Evolutionary conservation across 1,284 basidiomycete species (phyloP), one percentile per base, ranked within the genome.

Genomic region (Ustilago esculenta): DNA sequence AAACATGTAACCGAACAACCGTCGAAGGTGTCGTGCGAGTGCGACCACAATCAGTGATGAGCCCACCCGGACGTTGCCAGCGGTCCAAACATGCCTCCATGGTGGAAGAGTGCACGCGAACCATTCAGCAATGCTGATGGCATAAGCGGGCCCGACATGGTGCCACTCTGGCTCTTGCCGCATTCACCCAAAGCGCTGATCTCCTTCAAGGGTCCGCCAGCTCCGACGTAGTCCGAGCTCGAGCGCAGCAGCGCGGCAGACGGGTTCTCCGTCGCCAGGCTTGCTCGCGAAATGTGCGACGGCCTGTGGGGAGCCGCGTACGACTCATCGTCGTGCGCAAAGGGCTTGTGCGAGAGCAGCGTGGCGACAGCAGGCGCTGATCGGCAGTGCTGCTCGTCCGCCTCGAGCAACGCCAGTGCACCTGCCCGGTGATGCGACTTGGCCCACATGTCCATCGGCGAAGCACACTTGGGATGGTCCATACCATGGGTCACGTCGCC

Each of bases 361-460:
- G 43, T 54, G 5, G 49, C 67, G 12, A 55, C 44, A 20, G 69
- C 65, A 23, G 74, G 74, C 7, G 74, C 72, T 12, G 74, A 76
- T 41, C 58, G 74, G 25, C 72, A 72, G 32, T 72, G 60, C 36
- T 74, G 72, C 11, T 70, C 49, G n/a, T 52, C 50, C 1, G 29
- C 36, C 3, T 54, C 54, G 9, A 64, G 49, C 42, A 58, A 14
- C 14, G 60, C 53, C 12, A 60, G 40, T 24, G 58, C 45, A 32
- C 55, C 57, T 5, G 59, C 44, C 6, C 51, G 51, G 18, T 51
- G 51, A 29, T 66, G 56, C 27, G 56, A 55, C 53, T 52, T 49
- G 49, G 48, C 32, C 65, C 64, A 68, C 48, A 53, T 59, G 49
- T 52, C 52, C 47, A 54, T 39, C 15, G 42, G 60, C 29, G 51